phyloP scores from a whole-genome alignment of 2,329 filamentous ascomycete species.

The Daldinia sp. region DNA sequence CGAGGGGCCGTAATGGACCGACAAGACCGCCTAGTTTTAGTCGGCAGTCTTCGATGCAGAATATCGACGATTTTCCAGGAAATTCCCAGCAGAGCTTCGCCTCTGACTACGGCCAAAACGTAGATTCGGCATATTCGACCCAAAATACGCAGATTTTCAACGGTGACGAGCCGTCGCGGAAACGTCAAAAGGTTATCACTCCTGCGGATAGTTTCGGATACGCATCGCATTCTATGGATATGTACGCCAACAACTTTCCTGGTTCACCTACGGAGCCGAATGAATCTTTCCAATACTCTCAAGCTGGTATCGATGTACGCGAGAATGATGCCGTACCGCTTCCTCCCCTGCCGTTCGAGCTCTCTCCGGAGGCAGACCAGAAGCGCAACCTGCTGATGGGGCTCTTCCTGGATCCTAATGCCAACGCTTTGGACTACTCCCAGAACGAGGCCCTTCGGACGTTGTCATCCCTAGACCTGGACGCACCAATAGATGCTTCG shows the following conservation, averaged over 20 bases:
- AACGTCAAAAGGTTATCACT: constrained; percentile 72
- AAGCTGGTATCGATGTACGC: constrained; percentile 55
- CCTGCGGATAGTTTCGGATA: constrained; percentile 67
- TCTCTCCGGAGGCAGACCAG: constrained; percentile 72
- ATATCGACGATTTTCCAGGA: constrained; percentile 70
- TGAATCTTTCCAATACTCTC: constrained; percentile 77
- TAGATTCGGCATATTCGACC: constrained; percentile 75
- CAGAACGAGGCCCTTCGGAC: constrained; percentile 80
- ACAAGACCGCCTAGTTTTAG: constrained; percentile 74
- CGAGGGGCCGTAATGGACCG: constrained; percentile 69
- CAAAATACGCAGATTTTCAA: constrained; percentile 62
- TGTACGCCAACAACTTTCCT: constrained; percentile 61
- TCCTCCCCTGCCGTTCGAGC: constrained; percentile 69
- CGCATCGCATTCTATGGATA: constrained; percentile 56
- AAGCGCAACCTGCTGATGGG: constrained; percentile 85
- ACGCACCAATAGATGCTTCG: constrained; percentile 89
- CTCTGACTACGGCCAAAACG: constrained; percentile 77
- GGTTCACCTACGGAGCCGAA: constrained; percentile 82
- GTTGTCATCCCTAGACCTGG: constrained; percentile 81
- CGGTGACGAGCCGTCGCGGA: constrained; percentile 78
- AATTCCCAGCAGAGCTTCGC: constrained; percentile 86
- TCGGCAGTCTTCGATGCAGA: constrained; percentile 75
- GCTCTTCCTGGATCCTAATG: constrained; percentile 78
- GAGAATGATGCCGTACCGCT: constrained; percentile 68
- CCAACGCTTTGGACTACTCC: constrained; percentile 70